A percentile compares a stretch with the other conserved stretches of the same genome.
Evolutionary conservation across 2,329 filamentous ascomycete genomes (phyloP).

Genomic region (Phoma sp.): DNA sequence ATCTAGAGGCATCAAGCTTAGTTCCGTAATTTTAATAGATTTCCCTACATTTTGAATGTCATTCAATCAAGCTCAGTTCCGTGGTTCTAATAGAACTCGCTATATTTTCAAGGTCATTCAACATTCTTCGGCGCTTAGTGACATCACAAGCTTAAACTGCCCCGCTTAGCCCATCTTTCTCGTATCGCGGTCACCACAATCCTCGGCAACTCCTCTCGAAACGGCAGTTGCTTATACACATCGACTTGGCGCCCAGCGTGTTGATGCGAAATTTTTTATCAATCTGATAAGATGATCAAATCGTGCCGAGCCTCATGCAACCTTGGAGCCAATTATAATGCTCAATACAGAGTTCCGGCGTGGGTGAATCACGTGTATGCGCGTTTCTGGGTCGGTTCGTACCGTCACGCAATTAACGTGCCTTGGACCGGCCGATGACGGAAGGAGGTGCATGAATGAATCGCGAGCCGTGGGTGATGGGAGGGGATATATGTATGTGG

Average conservation of each 20-base stretch:
- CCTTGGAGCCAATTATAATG: neutral
- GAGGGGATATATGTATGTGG: slow-evolving; percentile 2
- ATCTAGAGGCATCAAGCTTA: neutral
- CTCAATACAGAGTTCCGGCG: neutral
- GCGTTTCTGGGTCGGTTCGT: neutral
- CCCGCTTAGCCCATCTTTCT: slow-evolving; percentile 6
- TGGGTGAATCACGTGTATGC: neutral
- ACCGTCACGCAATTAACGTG: neutral
- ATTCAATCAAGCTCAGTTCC: neutral
- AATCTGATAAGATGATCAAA: slow-evolving; percentile 37
- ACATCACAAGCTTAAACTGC: slow-evolving; percentile 1
- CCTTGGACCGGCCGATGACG: slow-evolving; percentile 12
- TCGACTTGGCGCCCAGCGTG: slow-evolving; percentile 20
- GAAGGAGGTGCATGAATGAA: slow-evolving; percentile 5
- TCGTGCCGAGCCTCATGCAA: slow-evolving; percentile 8
- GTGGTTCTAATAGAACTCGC: slow-evolving; percentile 3
- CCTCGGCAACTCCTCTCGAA: slow-evolving; percentile 7
- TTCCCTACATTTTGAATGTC: neutral
- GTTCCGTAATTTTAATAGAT: slow-evolving; percentile 3
- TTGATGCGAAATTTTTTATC: slow-evolving; percentile 30
- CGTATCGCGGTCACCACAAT: slow-evolving; percentile 12
- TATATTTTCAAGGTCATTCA: neutral
- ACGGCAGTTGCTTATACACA: slow-evolving; percentile 10
- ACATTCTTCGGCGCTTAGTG: neutral
- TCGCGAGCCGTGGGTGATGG: neutral